A percentile compares a stretch with the other conserved stretches of the same genome.
Conservation (phyloP, 2,329 filamentous ascomycete species). For the Cladophialophora immunda region DNA sequence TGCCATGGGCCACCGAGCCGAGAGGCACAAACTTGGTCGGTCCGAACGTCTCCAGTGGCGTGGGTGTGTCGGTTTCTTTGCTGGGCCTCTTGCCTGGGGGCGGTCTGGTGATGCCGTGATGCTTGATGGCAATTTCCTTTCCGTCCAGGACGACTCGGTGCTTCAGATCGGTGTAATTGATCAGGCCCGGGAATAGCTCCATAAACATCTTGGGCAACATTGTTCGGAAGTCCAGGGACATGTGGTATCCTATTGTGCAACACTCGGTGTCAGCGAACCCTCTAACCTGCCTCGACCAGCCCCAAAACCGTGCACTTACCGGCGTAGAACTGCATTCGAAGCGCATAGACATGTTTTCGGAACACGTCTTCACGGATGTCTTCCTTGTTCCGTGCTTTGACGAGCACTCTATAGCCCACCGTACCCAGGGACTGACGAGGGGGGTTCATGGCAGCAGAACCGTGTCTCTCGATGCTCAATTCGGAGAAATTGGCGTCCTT, state of each 20-base stretch:
- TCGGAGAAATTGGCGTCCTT: not conserved
- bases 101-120: not conserved
- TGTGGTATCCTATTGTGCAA: not conserved
- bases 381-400: not conserved
- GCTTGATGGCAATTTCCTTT: not conserved
- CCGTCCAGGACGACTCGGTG: not conserved
- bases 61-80: not conserved
- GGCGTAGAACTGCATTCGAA: slow-evolving; percentile 4
- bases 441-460: not conserved
- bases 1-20: not conserved
- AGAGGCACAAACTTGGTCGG: not conserved
- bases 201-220: not conserved
- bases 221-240: not conserved
- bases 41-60: not conserved
- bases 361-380: slow-evolving; percentile 4
- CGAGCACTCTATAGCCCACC: not conserved
- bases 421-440: not conserved
- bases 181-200: not conserved
- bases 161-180: not conserved
- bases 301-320: not conserved
- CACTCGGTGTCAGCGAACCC: too few relatives aligned
- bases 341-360: not conserved
- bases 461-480: not conserved
- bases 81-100: not conserved
- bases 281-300: too few relatives aligned